A percentile compares a stretch with the other conserved stretches of the same genome.
phyloP scores from a whole-genome alignment of 2,329 filamentous ascomycete species.

The Sclerotinia minor region DNA sequence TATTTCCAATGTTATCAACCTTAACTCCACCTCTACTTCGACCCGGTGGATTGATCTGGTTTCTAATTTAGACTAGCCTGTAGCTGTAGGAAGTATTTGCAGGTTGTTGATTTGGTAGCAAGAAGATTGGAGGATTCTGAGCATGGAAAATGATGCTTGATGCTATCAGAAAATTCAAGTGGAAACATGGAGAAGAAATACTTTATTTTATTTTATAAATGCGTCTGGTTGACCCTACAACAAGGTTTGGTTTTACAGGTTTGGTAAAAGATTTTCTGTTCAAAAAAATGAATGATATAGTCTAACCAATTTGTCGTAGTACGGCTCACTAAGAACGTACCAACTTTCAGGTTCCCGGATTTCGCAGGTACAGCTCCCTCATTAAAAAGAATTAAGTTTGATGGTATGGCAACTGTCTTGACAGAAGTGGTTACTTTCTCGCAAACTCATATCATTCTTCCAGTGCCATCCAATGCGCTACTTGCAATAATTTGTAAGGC shows the following conservation, averaged over 20 bases:
- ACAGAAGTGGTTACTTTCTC: not conserved
- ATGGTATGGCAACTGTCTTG: not conserved
- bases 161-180: not conserved
- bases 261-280: not conserved
- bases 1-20: not conserved
- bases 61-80: too few relatives aligned
- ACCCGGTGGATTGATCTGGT: not conserved
- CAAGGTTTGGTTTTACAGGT: not conserved
- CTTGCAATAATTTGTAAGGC: not conserved
- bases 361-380: not conserved
- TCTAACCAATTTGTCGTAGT: not conserved
- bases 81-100: not conserved
- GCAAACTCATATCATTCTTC: not conserved
- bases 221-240: not conserved
- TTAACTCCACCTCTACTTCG: not conserved
- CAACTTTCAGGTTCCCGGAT: not conserved
- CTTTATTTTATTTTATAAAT: not conserved
- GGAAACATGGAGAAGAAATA: not conserved
- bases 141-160: not conserved
- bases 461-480: not conserved
- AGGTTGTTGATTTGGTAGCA: not conserved
- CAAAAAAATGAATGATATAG: not conserved
- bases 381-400: not conserved
- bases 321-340: conserved; percentile 14
- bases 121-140: not conserved